Base-by-base conservation (phyloP, 768 basidiomycete genomes). In the Hortiboletus campestris region DNA sequence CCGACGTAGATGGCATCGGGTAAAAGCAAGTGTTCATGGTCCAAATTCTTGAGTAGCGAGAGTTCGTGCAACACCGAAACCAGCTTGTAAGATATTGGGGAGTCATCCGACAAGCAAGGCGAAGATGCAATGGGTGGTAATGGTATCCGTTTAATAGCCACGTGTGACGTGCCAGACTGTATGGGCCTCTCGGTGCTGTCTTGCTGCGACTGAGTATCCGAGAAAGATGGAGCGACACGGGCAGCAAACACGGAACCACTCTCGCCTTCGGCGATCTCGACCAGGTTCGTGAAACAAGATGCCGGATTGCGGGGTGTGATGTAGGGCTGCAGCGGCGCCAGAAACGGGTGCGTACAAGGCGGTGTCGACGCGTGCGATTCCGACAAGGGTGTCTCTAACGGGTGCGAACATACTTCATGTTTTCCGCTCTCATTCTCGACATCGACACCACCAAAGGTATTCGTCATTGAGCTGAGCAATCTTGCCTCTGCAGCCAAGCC, bases 261-360 rank as follows among this genome's bases (percentile, higher is more conserved):
- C 65, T 92, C 91, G 32, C 91, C 90, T 67, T 92, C 88, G 0
- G 89, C 91, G 29, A 94, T 86, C 72, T 91, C 91, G 51, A 80
- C 81, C 44, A 91, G 73, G 57, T 89, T 83, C 10, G 77, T 72
- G 68, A 88, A 92, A 54, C 81, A 79, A 4, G 80, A 76, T 1
- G 79, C 75, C 4, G 89, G 90, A 64, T 91, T 81, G 19, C 81
- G 69, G 2, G 84, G 80, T 59, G 86, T 79, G 62, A 92, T 86
- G 67, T 84, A 88, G 28, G 80, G 77, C 44, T 60, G 57, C 78
- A 80, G 22, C 85, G 73, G 55, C 2, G 1, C 85, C 83, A 38
- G 76, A 74, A 50, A 63, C 38, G 41, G 74, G 62, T 56, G 63
- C 43, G 19, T 20, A 35, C 13, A 31, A 16, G 39, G n/a, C 16